Base-by-base conservation (phyloP, 345 rosid genomes). In the Turritis glabra region DNA sequence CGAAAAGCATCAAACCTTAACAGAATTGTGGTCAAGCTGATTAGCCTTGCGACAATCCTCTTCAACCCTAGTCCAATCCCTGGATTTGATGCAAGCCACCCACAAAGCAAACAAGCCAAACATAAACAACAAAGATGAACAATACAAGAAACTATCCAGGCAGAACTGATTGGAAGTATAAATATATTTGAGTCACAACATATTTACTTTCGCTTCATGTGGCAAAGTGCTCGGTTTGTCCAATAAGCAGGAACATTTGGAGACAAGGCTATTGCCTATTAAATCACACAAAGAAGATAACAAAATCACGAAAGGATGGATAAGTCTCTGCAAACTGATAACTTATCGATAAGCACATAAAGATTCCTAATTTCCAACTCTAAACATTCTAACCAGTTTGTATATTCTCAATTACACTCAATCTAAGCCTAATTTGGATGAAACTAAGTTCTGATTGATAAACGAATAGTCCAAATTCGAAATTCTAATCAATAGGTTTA, bases 221-320 rank as follows among this genome's bases (percentile, higher is more conserved):
- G 90, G 75, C 97, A 94, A 33, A 87, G 85, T 38, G 99, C 97
- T 43, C 99, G 97, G 80, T 94, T 94, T 1, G 97, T 91, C 96
- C 89, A 91, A 79, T 91, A 91, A 8, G 90, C 79, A 46, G 96
- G 84, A 64, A 91, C 90, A 33, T 86, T 82, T 47, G 97, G 99
- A 83, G 96, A 88, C 52, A 94, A 71, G 0, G 97, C 77, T 25
- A 91, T 91, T 56, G 99, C 99, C 99, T 94, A 32, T 8, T n/a
- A 47, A 72, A 10, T 41, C 10, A 43, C 29, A 64, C 21, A 63
- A 32, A 27, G 19, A 54, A 70, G 19, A 46, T 29, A 62, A n/a
- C 12, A 26, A 26, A 19, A 43, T 51, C 69, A 60, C 2, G 2
- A 37, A 2, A 3, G 0, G n/a, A n/a, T n/a, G n/a, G n/a, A n/a